Evolutionary conservation across 2,329 filamentous ascomycete genomes (phyloP), one percentile per base, ranked within the genome.

Genomic region (Alternaria solani): DNA sequence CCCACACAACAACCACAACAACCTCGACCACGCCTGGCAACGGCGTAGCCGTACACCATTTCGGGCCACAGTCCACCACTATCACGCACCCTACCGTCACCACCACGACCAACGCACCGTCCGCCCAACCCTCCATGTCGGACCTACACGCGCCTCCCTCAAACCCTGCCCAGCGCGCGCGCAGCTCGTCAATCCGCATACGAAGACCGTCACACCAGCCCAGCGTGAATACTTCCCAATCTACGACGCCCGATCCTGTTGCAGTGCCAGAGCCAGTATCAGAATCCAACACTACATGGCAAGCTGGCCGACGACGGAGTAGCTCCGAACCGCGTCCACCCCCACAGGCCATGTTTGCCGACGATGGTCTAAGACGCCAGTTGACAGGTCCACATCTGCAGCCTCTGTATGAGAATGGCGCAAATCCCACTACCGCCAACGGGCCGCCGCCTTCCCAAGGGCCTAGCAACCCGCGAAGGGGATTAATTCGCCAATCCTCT

Each of bases 261-360:
- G 23, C 51, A 23, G 30, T 53, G 11, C 53, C 41, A 12, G 23
- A 56, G 18, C 48, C 63, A 11, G 28, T 61, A 46, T 18, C 62
- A 43, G 30, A 51, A 25, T 25, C 61, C 16, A 61, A 69, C 20
- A 60, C 62, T n/a, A 56, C 54, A 43, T 68, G 63, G 59, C 57
- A 65, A 28, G 57, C 59, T 26, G 70, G 69, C 30, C 71, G 74
- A 30, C 65, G 75, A 52, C 66, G 75, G 49, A 76, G 73, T 59
- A 76, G 68, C 55, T 76, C 74, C 4, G 74, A 74, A 51, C 75
- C 74, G 7, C 74, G 74, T 30, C 72, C 69, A 34, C 73, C 70
- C 14, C 68, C 66, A 16, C 52, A 64, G 4, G 67, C 67, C 6
- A 51, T 71, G 8, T 61, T 70, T 26, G 59, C 67, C 12, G 70